Conservation (phyloP, 441 rosid genomes). For the Mallotus japonicus region DNA sequence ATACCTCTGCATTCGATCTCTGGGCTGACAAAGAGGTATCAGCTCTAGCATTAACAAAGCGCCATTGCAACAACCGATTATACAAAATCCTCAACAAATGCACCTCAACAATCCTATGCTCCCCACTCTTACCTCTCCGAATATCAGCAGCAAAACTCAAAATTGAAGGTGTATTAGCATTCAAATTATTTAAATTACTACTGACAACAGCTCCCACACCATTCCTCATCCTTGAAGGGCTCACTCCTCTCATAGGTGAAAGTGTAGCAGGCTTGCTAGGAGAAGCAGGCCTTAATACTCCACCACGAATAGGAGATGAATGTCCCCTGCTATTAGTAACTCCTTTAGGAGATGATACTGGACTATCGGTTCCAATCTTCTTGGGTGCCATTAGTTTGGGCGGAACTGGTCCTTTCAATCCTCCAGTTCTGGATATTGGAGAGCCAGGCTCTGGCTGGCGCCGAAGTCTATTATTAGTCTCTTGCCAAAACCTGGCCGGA, state of each 20-base stretch:
- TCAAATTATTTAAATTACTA: conserved; percentile 31
- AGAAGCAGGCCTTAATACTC: conserved; percentile 58
- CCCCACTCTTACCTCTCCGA: conserved; percentile 67
- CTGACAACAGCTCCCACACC: conserved; percentile 32
- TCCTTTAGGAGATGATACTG: conserved; percentile 53
- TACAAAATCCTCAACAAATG: conserved; percentile 67
- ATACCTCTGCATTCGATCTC: conserved; percentile 71
- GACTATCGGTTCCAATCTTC: conserved; percentile 51
- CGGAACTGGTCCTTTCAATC: conserved; percentile 33
- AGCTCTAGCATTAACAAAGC: conserved; percentile 77
- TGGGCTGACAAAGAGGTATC: conserved; percentile 53
- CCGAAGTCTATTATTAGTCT: conserved; percentile 42
- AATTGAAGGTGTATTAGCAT: conserved; percentile 45
- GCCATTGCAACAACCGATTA: conserved; percentile 82
- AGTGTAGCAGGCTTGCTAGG: conserved; percentile 52
- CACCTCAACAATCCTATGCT: conserved; percentile 55
- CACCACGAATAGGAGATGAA: conserved; percentile 50
- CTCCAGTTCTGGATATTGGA: conserved; percentile 28
- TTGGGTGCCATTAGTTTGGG: conserved; percentile 43
- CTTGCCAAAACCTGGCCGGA: conserved; percentile 63
- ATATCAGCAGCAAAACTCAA: conserved; percentile 79
- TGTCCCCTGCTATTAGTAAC: conserved; percentile 42
- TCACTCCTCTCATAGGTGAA: conserved; percentile 61
- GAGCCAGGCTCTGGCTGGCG: conserved; percentile 43
- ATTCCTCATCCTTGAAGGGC: conserved; percentile 71